Conservation (phyloP, 306 rosid genomes). For the Medicago ruthenica region DNA sequence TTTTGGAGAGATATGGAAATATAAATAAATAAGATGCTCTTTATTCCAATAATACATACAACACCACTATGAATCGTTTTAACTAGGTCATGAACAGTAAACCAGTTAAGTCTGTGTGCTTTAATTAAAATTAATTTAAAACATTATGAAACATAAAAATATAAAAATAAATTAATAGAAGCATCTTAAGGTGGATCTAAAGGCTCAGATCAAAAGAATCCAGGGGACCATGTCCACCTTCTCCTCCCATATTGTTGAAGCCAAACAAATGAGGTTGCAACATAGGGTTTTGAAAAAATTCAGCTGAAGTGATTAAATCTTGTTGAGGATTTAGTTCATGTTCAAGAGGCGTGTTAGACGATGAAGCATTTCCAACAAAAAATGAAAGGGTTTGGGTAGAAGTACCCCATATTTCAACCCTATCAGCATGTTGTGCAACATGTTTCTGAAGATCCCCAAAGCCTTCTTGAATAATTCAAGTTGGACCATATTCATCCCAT, state of each 20-base stretch:
- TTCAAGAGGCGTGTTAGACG: neutral
- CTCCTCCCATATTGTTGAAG: neutral
- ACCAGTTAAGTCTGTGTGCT: neutral
- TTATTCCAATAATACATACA: neutral
- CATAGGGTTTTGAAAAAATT: neutral
- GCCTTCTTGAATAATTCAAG: no score
- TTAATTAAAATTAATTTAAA: neutral
- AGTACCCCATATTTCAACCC: no score
- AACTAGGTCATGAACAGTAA: neutral
- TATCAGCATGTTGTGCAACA: no score
- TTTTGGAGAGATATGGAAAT: neutral
- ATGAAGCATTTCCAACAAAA: neutral
- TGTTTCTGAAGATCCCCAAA: no score
- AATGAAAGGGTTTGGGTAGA: no score
- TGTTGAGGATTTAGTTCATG: neutral
- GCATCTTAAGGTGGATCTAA: conserved; percentile 12
- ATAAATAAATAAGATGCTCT: conserved; percentile 26
- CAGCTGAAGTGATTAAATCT: neutral
- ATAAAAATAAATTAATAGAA: neutral
- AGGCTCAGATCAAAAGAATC: conserved; percentile 1
- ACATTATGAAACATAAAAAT: neutral
- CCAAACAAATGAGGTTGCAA: neutral
- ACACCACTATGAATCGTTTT: neutral
- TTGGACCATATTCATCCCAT: no score
- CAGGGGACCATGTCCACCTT: neutral